Conservation (phyloP, 805 yeast genomes). For the Wickerhamomyces chaumierensis region DNA sequence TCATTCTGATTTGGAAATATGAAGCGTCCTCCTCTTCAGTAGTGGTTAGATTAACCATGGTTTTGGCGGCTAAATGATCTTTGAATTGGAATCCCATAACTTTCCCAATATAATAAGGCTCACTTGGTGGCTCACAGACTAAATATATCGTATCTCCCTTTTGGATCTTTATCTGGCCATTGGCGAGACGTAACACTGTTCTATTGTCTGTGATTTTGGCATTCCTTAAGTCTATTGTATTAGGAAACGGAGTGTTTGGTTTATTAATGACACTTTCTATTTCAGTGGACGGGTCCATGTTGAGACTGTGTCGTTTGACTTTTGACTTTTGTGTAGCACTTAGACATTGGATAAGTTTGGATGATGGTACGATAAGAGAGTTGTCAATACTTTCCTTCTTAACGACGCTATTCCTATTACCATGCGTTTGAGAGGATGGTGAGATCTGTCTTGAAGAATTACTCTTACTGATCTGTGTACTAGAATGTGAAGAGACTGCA, state of each 20-base stretch:
- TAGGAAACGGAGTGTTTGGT: slow-evolving; percentile 24
- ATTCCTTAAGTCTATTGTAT: slow-evolving; percentile 25
- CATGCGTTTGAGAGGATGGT: too few species aligned
- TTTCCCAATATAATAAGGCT: slow-evolving; percentile 84
- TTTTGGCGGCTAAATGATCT: too few species aligned
- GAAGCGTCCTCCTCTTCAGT: slow-evolving; percentile 32
- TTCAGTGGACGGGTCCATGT: slow-evolving; percentile 16
- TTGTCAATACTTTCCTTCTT: too few species aligned
- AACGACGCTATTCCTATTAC: too few species aligned
- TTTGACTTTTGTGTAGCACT: too few species aligned
- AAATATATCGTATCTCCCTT: slow-evolving; percentile 59
- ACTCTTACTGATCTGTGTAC: slow-evolving; percentile 5
- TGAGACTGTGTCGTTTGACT: too few species aligned
- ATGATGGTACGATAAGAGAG: too few species aligned
- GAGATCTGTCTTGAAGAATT: too few species aligned
- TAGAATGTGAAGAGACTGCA: too few species aligned
- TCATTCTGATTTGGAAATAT: slow-evolving; percentile 53
- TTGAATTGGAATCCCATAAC: slow-evolving; percentile 58
- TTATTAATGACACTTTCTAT: slow-evolving; percentile 2
- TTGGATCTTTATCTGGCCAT: slow-evolving; percentile 13
- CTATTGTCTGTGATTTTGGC: slow-evolving; percentile 24
- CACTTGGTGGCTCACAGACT: slow-evolving; percentile 89
- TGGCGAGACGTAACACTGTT: slow-evolving; percentile 9
- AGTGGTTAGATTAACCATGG: slow-evolving; percentile 4
- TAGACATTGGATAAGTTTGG: too few species aligned